Percentiles rank a stretch among this genome's conserved stretches.
Evolutionary conservation across 192 early-diverging fungal genomes (phyloP).

Genomic region (Umbelopsis isabellina): DNA sequence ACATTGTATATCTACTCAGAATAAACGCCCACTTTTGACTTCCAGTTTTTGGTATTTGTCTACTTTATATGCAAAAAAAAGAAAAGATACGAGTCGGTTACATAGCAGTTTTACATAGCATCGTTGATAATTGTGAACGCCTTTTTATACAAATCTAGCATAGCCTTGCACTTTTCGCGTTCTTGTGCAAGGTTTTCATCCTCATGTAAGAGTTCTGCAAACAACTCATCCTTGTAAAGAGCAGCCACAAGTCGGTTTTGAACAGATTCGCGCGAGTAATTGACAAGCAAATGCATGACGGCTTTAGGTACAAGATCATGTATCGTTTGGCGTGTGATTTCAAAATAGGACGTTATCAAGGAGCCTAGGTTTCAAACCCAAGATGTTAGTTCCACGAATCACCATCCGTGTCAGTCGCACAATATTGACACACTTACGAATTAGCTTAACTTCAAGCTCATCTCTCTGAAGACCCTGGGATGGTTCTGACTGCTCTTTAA

Average conservation of each 20-base stretch:
- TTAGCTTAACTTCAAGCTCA: constrained; percentile 77
- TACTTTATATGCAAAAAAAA: constrained; percentile 10
- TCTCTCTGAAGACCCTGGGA: constrained; percentile 52
- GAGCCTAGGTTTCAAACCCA: constrained; percentile 45
- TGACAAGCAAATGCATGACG: constrained; percentile 82
- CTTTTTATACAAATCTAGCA: constrained; percentile 79
- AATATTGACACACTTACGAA: constrained; percentile 54
- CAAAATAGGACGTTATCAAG: constrained; percentile 78
- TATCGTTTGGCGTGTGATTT: constrained; percentile 78
- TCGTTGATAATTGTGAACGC: constrained; percentile 73
- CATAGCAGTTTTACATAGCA: constrained; percentile 43
- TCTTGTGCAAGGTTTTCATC: constrained; percentile 72
- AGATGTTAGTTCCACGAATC: neutral
- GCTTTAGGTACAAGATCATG: constrained; percentile 83
- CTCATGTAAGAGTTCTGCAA: constrained; percentile 73
- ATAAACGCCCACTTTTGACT: neutral
- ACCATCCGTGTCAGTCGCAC: neutral
- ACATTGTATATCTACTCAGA: neutral
- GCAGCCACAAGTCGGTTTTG: constrained; percentile 78
- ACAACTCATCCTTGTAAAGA: constrained; percentile 73
- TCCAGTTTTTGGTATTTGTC: constrained; percentile 18
- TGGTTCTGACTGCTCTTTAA: constrained; percentile 42
- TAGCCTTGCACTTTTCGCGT: constrained; percentile 73
- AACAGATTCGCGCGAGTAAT: constrained; percentile 69
- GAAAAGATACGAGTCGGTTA: neutral